Percentiles rank a stretch among this genome's conserved stretches.
Evolutionary conservation across 768 basidiomycete genomes (phyloP).

Genomic region (Lentinula lateritia): DNA sequence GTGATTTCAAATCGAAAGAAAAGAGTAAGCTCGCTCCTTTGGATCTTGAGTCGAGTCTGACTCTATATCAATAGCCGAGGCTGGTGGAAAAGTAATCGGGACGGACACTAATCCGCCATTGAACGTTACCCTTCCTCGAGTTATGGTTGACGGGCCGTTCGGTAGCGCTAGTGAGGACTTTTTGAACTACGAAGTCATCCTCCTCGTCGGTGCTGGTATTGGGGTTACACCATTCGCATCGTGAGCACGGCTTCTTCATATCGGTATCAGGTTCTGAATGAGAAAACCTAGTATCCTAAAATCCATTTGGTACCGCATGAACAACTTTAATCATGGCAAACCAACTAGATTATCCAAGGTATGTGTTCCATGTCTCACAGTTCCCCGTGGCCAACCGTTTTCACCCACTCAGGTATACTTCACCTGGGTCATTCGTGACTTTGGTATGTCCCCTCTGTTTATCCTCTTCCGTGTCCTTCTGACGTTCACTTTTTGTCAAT

Average conservation of each 20-base stretch:
- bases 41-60: neutral
- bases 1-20: slow-evolving; percentile 63
- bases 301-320: slow-evolving; percentile 96
- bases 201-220: slow-evolving; percentile 92
- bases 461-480: neutral
- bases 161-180: slow-evolving; percentile 91
- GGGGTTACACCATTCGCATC: slow-evolving; percentile 96
- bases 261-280: neutral
- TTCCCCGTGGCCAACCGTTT: neutral
- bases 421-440: slow-evolving; percentile 94
- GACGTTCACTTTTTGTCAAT: neutral
- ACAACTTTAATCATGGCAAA: slow-evolving; percentile 64
- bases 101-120: slow-evolving; percentile 53
- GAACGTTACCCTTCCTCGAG: slow-evolving; percentile 74
- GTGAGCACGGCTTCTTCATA: slow-evolving; percentile 36
- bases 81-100: slow-evolving; percentile 57
- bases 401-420: slow-evolving; percentile 58
- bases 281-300: slow-evolving; percentile 59
- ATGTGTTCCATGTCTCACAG: neutral
- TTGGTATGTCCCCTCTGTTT: slow-evolving; percentile 33
- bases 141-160: slow-evolving; percentile 97
- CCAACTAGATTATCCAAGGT: slow-evolving; percentile 84
- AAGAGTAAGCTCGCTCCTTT: slow-evolving; percentile 27
- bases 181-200: slow-evolving; percentile 80
- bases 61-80: slow-evolving; percentile 13